Conservation (phyloP, 2,329 filamentous ascomycete species). For the Nakataea oryzae region DNA sequence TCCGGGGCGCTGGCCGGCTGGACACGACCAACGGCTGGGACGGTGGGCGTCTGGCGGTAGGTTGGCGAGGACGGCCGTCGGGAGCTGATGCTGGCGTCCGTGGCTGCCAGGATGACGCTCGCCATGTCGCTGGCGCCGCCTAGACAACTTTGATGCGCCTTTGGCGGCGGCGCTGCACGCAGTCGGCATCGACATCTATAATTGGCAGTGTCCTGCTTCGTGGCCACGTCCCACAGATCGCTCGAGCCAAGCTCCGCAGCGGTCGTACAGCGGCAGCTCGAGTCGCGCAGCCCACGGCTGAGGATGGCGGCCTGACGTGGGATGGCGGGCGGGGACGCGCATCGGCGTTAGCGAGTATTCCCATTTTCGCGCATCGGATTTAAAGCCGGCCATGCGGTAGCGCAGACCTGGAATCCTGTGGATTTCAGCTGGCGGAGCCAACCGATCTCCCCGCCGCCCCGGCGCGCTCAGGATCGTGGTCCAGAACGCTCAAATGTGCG, state of each 20-base stretch:
- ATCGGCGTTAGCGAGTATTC: constrained; percentile 24
- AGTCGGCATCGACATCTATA: constrained; percentile 35
- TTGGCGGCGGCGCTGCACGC: constrained; percentile 38
- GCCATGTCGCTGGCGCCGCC: constrained; percentile 43
- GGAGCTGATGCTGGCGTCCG: constrained; percentile 32
- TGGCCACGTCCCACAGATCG: no score
- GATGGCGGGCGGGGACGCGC: no score
- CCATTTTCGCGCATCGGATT: no score
- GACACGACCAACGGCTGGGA: constrained; percentile 48
- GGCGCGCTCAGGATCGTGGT: no score
- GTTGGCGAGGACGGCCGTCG: constrained; percentile 26
- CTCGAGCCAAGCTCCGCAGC: no score
- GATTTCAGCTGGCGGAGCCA: no score
- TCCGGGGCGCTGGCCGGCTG: constrained; percentile 33
- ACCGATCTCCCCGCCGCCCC: no score
- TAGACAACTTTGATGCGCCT: no score
- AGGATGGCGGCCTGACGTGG: constrained; percentile 32
- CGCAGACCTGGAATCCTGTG: no score
- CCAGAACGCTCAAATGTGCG: no score
- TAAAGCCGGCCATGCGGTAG: no score
- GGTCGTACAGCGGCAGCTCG: constrained; percentile 45
- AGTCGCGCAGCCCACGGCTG: constrained; percentile 32
- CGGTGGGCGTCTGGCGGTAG: constrained; percentile 42
- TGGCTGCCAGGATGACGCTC: constrained; percentile 1
- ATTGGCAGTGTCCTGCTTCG: constrained; percentile 35